Conservation (phyloP, 164 flowering plant genomes). For the Hamamelis virginiana region DNA sequence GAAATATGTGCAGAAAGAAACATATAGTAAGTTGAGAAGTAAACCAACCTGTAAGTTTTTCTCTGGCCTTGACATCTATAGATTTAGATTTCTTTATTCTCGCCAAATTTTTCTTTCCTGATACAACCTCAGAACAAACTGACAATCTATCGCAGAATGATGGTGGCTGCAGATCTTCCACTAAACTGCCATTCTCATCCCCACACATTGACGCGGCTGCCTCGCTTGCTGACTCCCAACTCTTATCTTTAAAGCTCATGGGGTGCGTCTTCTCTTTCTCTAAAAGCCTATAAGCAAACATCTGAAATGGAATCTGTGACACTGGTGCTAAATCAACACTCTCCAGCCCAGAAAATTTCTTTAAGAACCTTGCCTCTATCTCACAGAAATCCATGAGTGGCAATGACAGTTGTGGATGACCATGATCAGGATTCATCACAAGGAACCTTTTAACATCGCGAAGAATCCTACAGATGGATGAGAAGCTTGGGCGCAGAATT, state of each 20-base stretch:
- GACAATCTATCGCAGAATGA: constrained; percentile 27
- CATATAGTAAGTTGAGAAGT: background rate
- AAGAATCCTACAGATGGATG: constrained; percentile 73
- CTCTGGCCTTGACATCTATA: constrained; percentile 29
- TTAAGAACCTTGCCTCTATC: constrained; percentile 48
- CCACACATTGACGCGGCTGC: constrained; percentile 38
- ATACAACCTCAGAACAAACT: constrained; percentile 28
- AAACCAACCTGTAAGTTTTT: constrained; percentile 41
- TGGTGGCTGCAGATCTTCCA: constrained; percentile 52
- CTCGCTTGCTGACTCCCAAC: constrained; percentile 13
- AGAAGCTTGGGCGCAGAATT: constrained; percentile 64
- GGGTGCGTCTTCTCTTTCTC: constrained; percentile 55
- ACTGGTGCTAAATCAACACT: constrained; percentile 30
- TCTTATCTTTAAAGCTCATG: constrained; percentile 20
- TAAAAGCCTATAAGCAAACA: constrained; percentile 63
- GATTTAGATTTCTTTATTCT: constrained; percentile 32
- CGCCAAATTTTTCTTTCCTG: constrained; percentile 21
- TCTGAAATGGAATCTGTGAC: constrained; percentile 75
- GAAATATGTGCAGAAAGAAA: no score
- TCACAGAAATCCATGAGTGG: constrained; percentile 68
- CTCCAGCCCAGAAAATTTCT: constrained; percentile 35
- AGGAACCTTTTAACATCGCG: constrained; percentile 70
- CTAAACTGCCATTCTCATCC: constrained; percentile 31
- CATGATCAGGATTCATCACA: constrained; percentile 59
- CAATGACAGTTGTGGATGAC: constrained; percentile 44